Conservation (phyloP, 31 red algal species). For the Asparagopsis taxiformis region DNA sequence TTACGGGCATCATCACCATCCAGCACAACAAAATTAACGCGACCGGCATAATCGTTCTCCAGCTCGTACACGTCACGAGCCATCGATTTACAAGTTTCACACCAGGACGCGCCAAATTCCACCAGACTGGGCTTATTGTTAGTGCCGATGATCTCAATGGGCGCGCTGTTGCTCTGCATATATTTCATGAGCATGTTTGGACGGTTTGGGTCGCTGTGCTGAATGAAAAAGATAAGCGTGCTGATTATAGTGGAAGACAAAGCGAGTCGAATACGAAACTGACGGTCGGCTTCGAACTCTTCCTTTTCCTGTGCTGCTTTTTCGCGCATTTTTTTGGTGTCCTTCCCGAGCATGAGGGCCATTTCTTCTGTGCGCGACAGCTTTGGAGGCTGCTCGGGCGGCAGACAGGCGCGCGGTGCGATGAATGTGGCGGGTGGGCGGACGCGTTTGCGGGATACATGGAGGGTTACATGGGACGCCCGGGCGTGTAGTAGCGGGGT, state of each 20-base stretch:
- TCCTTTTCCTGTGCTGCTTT: conserved; percentile 10
- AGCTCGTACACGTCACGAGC: conserved; percentile 46
- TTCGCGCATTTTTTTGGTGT: conserved; percentile 15
- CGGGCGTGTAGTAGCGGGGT: too few relatives aligned
- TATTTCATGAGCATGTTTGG: conserved; percentile 34
- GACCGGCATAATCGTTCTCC: conserved; percentile 38
- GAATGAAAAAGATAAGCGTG: conserved; percentile 15
- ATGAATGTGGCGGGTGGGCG: too few relatives aligned
- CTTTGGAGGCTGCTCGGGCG: too few relatives aligned
- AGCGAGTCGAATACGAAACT: conserved; percentile 10
- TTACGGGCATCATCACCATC: conserved; percentile 58
- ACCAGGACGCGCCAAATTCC: conserved; percentile 76
- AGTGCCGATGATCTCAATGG: conserved; percentile 49
- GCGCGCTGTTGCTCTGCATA: conserved; percentile 29
- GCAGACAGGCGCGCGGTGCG: too few relatives aligned
- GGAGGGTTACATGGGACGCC: too few relatives aligned
- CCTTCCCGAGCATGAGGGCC: conserved; percentile 51
- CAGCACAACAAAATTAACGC: conserved; percentile 71
- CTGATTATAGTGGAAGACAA: conserved; percentile 21
- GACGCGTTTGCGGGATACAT: too few relatives aligned
- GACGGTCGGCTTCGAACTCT: conserved; percentile 18
- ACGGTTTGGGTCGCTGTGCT: conserved; percentile 20
- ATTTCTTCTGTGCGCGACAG: conserved; percentile 56
- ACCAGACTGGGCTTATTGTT: conserved; percentile 49
- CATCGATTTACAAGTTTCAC: conserved; percentile 51